Percentiles rank a stretch among this genome's conserved stretches.
Evolutionary conservation across 148 eudicot species (phyloP).

Genomic region (Fagopyrum tataricum): DNA sequence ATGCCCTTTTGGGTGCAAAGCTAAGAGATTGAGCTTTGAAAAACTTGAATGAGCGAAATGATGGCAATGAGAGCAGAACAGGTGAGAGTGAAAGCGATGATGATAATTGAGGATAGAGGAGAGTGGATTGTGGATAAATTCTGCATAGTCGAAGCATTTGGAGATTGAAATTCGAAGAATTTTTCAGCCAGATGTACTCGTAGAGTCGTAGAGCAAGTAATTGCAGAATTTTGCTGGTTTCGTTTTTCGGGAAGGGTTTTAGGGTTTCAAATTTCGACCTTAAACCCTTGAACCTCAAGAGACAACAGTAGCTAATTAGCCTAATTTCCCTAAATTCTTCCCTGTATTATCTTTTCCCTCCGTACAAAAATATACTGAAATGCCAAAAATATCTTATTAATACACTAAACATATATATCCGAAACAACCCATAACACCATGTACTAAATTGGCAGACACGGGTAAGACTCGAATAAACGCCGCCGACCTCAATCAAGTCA

Average conservation of each 20-base stretch:
- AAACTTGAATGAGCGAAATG: slow-evolving; percentile 13
- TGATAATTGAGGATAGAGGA: slow-evolving; percentile 18
- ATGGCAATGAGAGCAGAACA: slow-evolving; percentile 12
- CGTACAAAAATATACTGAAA: too few species aligned
- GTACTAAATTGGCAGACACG: too few species aligned
- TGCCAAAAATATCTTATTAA: too few species aligned
- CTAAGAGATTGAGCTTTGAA: slow-evolving; percentile 15
- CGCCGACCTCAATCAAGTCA: too few species aligned
- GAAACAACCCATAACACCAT: too few species aligned
- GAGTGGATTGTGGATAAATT: slow-evolving; percentile 27
- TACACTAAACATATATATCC: too few species aligned
- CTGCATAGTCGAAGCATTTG: slow-evolving; percentile 41
- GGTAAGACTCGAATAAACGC: too few species aligned
- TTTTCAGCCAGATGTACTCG: not conserved
- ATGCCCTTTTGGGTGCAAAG: slow-evolving; percentile 25
- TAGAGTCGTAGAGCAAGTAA: not conserved
- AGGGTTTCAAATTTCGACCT: slow-evolving; percentile 2
- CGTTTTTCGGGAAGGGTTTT: not conserved
- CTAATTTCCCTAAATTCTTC: too few species aligned
- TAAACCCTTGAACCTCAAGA: slow-evolving; percentile 7
- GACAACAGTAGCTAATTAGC: too few species aligned
- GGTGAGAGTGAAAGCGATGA: slow-evolving; percentile 14
- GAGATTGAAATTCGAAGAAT: slow-evolving; percentile 9
- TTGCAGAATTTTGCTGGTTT: not conserved
- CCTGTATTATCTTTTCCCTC: too few species aligned